Evolutionary conservation across 2,329 filamentous ascomycete species (phyloP).

Genomic region (Tolypocladium cylindrosporum): DNA sequence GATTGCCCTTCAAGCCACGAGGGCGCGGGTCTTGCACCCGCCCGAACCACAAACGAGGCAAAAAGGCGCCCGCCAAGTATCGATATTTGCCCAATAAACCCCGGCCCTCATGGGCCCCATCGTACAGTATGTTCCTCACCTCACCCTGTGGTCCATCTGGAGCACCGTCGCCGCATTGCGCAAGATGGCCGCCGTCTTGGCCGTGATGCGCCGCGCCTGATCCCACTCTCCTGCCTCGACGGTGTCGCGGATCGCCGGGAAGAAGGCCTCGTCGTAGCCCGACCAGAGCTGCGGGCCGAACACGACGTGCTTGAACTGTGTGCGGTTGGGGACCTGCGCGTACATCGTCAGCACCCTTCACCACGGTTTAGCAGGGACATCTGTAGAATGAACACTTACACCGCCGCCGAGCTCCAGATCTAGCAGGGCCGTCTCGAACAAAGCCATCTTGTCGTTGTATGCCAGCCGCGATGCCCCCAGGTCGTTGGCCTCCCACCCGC

Average conservation of each 20-base stretch:
- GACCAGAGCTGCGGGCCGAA: conserved; percentile 78
- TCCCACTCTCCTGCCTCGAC: conserved; percentile 63
- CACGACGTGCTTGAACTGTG: conserved; percentile 88
- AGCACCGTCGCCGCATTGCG: conserved; percentile 41
- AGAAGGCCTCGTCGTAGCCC: conserved; percentile 21
- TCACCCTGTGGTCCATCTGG: conserved; percentile 12
- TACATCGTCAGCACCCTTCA: conserved; percentile 5
- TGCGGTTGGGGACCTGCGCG: conserved; percentile 65
- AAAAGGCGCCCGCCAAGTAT: conserved; percentile 3
- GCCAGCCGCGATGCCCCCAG: conserved; percentile 58
- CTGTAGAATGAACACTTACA: conserved; percentile 42
- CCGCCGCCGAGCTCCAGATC: conserved; percentile 65
- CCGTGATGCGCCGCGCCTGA: conserved; percentile 55
- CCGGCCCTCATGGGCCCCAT: background rate
- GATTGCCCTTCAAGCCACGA: conserved; percentile 11
- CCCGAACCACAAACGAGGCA: conserved; percentile 4
- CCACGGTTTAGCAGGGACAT: background rate
- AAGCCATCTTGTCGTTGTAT: conserved; percentile 70
- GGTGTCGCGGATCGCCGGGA: conserved; percentile 74
- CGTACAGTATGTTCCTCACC: background rate
- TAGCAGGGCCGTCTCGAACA: conserved; percentile 74
- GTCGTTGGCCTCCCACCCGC: conserved; percentile 65
- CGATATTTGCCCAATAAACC: background rate
- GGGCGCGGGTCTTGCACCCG: background rate
- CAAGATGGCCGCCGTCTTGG: conserved; percentile 62